These are phyloP conservation scores for Fraxinus latifolia DNA, from an alignment of 305 asterid species.

Conservation along the genomic window DNA sequence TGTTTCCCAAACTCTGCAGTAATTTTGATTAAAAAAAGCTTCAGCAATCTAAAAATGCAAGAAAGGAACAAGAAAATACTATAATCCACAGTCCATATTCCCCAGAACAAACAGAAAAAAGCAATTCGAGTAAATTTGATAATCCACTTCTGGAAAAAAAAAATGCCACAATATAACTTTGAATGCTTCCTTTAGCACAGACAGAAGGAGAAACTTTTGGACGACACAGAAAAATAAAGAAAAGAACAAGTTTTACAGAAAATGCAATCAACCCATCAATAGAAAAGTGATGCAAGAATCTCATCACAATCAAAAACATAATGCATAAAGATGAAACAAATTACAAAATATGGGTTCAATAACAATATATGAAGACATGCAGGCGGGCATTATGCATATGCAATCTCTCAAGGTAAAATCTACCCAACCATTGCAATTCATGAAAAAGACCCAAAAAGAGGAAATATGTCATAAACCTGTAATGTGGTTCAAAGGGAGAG, in stretches of 20 bases:
- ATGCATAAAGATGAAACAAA: not conserved
- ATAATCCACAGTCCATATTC: not conserved
- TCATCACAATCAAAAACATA: not conserved
- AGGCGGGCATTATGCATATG: not conserved
- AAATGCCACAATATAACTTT: not conserved
- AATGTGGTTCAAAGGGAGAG: slow-evolving; percentile 57
- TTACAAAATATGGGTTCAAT: not conserved
- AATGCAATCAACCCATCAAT: not conserved
- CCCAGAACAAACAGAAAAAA: not conserved
- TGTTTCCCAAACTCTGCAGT: slow-evolving; percentile 61
- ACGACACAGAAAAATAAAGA: not conserved
- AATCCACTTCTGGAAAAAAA: not conserved
- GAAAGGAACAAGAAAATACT: not conserved
- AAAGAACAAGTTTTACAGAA: not conserved
- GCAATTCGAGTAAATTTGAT: not conserved
- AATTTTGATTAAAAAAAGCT: not conserved
- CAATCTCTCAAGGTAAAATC: not conserved
- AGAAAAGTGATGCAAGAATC: not conserved
- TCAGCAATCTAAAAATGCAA: not conserved
- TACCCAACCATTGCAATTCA: not conserved
- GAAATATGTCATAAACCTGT: slow-evolving; percentile 33
- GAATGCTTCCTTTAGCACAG: not conserved
- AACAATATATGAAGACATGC: not conserved
- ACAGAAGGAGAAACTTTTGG: not conserved
- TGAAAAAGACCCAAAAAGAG: not conserved